Evolutionary conservation across 2,329 filamentous ascomycete species (phyloP), one percentile per base, ranked within the genome.

Genomic region (Penicillium griseofulvum): DNA sequence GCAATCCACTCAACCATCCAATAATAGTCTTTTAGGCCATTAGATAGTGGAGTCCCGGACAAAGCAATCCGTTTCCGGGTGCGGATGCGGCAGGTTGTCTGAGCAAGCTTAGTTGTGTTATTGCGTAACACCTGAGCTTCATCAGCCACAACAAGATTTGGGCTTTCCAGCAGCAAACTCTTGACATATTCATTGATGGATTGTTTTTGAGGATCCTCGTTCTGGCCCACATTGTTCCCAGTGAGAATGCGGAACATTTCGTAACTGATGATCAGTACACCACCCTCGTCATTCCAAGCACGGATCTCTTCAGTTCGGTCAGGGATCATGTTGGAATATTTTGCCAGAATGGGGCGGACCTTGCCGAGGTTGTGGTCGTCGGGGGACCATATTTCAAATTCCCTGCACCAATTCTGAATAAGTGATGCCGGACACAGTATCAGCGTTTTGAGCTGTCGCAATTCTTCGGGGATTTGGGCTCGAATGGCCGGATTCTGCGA

Each of bases 1-100:
- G 90, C 87, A 48, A 94, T 85, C 90, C 91, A 96, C 59, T 92
- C 83, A 55, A 96, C 87, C 84, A 96, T 90, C n/a, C 86, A 77
- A 67, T 87, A 91, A 67, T 96, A 96, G 65, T 97, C 92, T 28
- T 82, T 77, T 0, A 96, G 84, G 49, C 90, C 89, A 67, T 96
- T 97, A 5, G 89, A 86, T 49, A 97, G 77, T 0, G 92, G 92
- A 0, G 91, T 93, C 0, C 91, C 92, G 0, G 91, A 96, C 58
- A 97, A 78, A 6, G 91, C 92, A 60, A 97, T 89, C 11, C 91
- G 85, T 56, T 81, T 87, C 51, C 77, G 83, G 0, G 91, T 89
- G 56, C 71, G 78, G 67, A 97, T 87, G 11, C 76, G 71, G 1
- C 76, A 75, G 19, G 86, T 83, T 6, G 82, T 79, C 36, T 71